Conservation (phyloP, 441 rosid genomes). For the Mallotus japonicus region DNA sequence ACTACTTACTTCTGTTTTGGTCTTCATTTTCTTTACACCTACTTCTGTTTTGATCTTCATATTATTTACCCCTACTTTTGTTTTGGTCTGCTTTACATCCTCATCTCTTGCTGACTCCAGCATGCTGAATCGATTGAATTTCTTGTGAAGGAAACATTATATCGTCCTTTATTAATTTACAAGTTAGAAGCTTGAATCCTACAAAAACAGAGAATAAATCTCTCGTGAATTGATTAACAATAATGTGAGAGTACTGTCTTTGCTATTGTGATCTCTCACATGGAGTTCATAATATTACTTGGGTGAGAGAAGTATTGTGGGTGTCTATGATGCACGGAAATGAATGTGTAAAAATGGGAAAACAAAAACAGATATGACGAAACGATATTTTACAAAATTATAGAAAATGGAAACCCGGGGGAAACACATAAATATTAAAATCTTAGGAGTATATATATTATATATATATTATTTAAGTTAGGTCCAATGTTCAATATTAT, state of each 20-base stretch:
- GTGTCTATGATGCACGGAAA: no score
- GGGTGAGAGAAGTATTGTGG: not conserved
- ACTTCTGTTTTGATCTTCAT: no score
- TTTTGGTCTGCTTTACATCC: not conserved
- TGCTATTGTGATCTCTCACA: not conserved
- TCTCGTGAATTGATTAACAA: not conserved
- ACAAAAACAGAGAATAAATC: not conserved
- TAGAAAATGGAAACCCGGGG: no score
- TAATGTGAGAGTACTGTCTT: no score
- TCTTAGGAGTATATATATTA: no score
- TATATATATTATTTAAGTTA: no score
- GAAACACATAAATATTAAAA: no score
- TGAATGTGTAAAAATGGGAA: no score
- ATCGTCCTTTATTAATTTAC: not conserved
- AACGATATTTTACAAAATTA: no score
- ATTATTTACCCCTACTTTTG: not conserved
- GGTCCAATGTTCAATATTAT: no score
- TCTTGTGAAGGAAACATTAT: slow-evolving; percentile 1
- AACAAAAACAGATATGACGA: no score
- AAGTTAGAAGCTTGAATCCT: not conserved
- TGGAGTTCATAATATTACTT: not conserved
- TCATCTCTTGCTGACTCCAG: not conserved
- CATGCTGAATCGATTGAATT: not conserved
- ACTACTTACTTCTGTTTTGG: not conserved
- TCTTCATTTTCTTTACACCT: not conserved